Evolutionary conservation across 768 basidiomycete genomes (phyloP).

Genomic region (Phlebiopsis gigantea): DNA sequence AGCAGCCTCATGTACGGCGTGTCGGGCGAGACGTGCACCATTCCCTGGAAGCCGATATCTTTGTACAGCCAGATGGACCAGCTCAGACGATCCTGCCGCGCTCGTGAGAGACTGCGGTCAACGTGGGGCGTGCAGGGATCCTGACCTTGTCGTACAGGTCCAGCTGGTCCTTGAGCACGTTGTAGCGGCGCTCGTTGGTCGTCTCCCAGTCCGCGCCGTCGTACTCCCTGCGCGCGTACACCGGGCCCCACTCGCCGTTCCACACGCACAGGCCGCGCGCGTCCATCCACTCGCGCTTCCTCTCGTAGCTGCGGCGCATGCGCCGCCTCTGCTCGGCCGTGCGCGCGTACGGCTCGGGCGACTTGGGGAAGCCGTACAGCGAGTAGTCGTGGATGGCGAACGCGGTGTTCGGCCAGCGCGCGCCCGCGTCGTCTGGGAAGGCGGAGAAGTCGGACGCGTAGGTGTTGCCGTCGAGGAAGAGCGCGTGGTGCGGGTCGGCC

Average conservation of each 20-base stretch:
- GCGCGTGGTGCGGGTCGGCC: slow-evolving; percentile 61
- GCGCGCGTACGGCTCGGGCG: slow-evolving; percentile 49
- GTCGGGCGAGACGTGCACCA: slow-evolving; percentile 67
- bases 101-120: background rate
- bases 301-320: slow-evolving; percentile 56
- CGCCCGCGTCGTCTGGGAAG: slow-evolving; percentile 40
- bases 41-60: slow-evolving; percentile 81
- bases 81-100: slow-evolving; percentile 39
- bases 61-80: slow-evolving; percentile 92
- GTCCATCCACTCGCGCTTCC: slow-evolving; percentile 78
- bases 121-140: no score
- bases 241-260: slow-evolving; percentile 87
- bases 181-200: slow-evolving; percentile 66
- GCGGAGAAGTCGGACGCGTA: slow-evolving; percentile 72
- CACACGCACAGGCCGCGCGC: slow-evolving; percentile 59
- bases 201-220: slow-evolving; percentile 52
- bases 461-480: slow-evolving; percentile 83
- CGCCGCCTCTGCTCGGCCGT: slow-evolving; percentile 48
- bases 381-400: slow-evolving; percentile 82
- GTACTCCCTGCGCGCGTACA: slow-evolving; percentile 57
- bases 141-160: slow-evolving; percentile 63
- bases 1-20: slow-evolving; percentile 73
- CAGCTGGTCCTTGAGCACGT: slow-evolving; percentile 70
- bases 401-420: slow-evolving; percentile 59
- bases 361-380: slow-evolving; percentile 64